Base-by-base conservation (phyloP, 257 asterid species). In the Solanum rostratum region DNA sequence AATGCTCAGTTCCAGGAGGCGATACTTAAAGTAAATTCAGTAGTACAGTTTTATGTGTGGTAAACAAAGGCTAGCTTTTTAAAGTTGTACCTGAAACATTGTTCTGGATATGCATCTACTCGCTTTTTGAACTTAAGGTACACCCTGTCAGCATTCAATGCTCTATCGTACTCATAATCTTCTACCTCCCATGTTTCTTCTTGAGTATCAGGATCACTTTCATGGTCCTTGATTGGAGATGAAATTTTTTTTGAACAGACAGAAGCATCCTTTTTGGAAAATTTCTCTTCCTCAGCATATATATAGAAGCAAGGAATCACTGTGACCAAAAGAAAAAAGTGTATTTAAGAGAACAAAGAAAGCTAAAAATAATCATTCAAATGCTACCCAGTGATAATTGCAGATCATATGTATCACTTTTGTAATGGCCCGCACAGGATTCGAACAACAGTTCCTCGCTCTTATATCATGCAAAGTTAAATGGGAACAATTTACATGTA, bases 41-140 rank as follows among this genome's bases (percentile, higher is more conserved):
- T 50, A 29, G 60, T 27, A 27, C 27, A 49, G 54, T 41, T 41
- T 41, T 43, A 70, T 41, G 80, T 7, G 18, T n/a, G 37, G 55
- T 81, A 39, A 60, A 59, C 57, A 78, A 22, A 33, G 39, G n/a
- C 46, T 11, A 52, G 65, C 55, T 81, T 76, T 43, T 39, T 10
- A 18, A 29, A 54, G 37, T 73, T 69, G 85, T 83, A 94, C 99
- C 99, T 94, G 90, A 96, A 88, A 91, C 99, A 96, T 87, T 96
- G 99, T 86, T 92, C 93, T 55, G 95, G 97, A 88, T 90, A 89
- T 68, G 92, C 91, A 86, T 93, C 97, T 82, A 94, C 60, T 81
- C 97, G 90, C 87, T 96, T 96, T 92, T 87, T 94, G 91, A 96
- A 96, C 92, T 94, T 96, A 57, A 96, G 97, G 89, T 92, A 96